Evolutionary conservation across 371 early-diverging fungal species (phyloP).

Genomic region (Mortierella sp.): DNA sequence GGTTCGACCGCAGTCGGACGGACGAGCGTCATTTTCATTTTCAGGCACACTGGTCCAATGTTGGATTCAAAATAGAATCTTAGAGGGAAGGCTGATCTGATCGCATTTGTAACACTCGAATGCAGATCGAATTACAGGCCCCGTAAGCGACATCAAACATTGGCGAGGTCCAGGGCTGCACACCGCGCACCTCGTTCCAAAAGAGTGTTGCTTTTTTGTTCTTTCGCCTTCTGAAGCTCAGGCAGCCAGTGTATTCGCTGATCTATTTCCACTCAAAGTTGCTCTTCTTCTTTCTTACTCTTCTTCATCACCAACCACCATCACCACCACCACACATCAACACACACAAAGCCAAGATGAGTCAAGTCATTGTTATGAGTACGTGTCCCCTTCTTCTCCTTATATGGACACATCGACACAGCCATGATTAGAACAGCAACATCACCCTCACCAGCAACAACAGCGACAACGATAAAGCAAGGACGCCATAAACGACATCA

Average conservation of each 20-base stretch:
- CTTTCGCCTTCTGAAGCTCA: too few species aligned
- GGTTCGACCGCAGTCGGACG: neutral
- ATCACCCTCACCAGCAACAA: neutral
- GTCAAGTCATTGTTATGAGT: conserved; percentile 84
- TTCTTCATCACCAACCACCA: conserved; percentile 13
- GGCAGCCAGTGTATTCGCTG: neutral
- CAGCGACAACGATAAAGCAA: neutral
- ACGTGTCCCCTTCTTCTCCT: conserved; percentile 40
- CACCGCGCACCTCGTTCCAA: neutral
- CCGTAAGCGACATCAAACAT: conserved; percentile 28
- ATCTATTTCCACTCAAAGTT: conserved; percentile 1
- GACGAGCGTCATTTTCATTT: neutral
- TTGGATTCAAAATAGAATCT: neutral
- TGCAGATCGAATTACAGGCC: conserved; percentile 5
- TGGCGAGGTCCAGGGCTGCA: conserved; percentile 13
- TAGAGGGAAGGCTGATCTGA: neutral
- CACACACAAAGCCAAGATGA: conserved; percentile 61
- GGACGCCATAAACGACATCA: neutral
- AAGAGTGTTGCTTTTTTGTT: too few species aligned
- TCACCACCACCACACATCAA: conserved; percentile 2
- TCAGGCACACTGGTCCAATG: neutral
- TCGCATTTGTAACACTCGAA: neutral
- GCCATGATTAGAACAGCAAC: neutral
- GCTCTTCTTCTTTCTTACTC: conserved; percentile 2
- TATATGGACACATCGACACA: neutral